A percentile compares a stretch with the other conserved stretches of the same genome.
Evolutionary conservation across 2,329 filamentous ascomycete species (phyloP).

Genomic region (Tolypocladium paradoxum): DNA sequence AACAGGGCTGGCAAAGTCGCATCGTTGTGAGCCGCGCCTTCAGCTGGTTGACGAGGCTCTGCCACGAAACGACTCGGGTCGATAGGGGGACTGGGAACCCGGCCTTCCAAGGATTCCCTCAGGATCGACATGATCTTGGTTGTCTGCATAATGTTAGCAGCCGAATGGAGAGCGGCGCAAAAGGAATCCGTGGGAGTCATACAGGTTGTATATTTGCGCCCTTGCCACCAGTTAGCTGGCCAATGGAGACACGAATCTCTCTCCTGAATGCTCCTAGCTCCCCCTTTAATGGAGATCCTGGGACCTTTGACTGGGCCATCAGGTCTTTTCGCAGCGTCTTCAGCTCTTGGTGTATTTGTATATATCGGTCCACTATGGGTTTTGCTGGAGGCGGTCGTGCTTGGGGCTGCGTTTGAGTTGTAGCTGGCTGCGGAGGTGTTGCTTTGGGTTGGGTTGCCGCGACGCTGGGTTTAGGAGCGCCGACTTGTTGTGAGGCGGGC

Average conservation of each 20-base stretch:
- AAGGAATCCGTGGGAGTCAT: constrained; percentile 10
- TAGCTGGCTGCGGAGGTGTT: background rate
- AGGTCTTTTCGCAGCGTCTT: constrained; percentile 56
- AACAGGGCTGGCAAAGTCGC: constrained; percentile 51
- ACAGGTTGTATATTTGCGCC: constrained; percentile 42
- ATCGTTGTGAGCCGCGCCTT: constrained; percentile 41
- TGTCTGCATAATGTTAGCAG: constrained; percentile 17
- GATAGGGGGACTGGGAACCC: constrained; percentile 39
- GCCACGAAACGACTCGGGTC: constrained; percentile 45
- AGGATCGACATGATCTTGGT: constrained; percentile 30
- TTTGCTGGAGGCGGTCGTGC: constrained; percentile 1
- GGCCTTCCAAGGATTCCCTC: constrained; percentile 39
- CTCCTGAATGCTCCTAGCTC: constrained; percentile 62
- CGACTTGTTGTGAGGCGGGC: background rate
- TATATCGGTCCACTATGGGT: constrained; percentile 30
- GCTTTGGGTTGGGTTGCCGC: background rate
- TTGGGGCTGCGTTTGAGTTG: constrained; percentile 1
- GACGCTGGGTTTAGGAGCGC: background rate
- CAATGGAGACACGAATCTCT: constrained; percentile 59
- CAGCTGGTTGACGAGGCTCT: constrained; percentile 31
- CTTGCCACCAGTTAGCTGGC: constrained; percentile 59
- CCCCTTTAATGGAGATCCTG: constrained; percentile 43
- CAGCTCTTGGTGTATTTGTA: constrained; percentile 55
- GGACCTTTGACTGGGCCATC: constrained; percentile 41
- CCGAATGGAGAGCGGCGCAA: background rate